Evolutionary conservation across 1,139 yeast species (phyloP), one percentile per base, ranked within the genome.

Genomic region (Martiniozyma asiatica): DNA sequence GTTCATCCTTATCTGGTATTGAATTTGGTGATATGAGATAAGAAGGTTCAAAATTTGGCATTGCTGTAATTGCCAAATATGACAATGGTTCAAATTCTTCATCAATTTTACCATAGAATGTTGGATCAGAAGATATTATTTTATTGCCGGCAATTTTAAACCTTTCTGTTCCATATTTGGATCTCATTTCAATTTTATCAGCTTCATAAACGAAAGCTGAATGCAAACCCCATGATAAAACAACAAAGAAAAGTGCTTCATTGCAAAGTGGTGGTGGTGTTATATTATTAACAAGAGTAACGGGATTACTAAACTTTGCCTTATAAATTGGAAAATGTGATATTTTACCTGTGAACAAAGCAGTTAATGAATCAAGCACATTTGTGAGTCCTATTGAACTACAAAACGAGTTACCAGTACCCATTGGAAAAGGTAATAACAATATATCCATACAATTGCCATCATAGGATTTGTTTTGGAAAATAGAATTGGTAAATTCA

Each of bases 321-420:
- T 58, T 54, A 44, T 77, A 77, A 5, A 75, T 46, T 14, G 74
- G 68, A 22, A 85, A 51, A 1, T 72, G 70, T 8, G 36, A 37
- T 9, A 43, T 36, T 0, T 34, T 21, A 3, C 58, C 59, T 3
- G 39, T 32, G 20, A 63, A 55, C 9, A 78, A 46, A 5, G 69
- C 55, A 20, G 57, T 55, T 5, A 61, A 48, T 1, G 78, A 59
- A 0, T 60, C 58, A 5, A 61, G 45, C 2, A 64, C 53, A 17
- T 59, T 59, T 10, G 47, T 44, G 12, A 72, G 45, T 1, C 71
- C 73, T 8, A 76, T 44, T 0, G 94, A 75, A 13, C 69, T 64
- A 2, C 84, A 69, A 33, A 82, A 58, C 7, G 94, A 85, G 48
- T 85, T 85, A 0, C 94, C 96, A 0, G 94, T 77, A 1, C 97